A percentile compares a stretch with the other conserved stretches of the same genome.
Evolutionary conservation across 345 rosid species (phyloP).

Genomic region (Arabis alpina): DNA sequence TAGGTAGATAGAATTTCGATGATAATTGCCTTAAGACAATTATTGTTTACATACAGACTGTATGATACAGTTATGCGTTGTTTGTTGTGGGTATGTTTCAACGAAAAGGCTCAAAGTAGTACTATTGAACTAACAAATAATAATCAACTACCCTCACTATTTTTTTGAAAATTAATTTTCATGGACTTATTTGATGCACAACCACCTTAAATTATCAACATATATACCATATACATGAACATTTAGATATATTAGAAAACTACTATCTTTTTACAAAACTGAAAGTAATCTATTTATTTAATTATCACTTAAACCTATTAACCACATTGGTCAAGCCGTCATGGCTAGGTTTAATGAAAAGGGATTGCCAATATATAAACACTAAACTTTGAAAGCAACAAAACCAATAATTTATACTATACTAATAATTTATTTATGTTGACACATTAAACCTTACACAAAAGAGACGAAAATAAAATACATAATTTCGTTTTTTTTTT

Average conservation of each 20-base stretch:
- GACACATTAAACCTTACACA: constrained; percentile 35
- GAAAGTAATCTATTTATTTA: not conserved
- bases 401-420: not conserved
- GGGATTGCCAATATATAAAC: not conserved
- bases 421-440: constrained; percentile 29
- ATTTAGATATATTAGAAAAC: not conserved
- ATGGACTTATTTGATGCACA: not conserved
- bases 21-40: not conserved
- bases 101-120: not conserved
- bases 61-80: constrained; percentile 3
- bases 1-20: constrained; percentile 16
- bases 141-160: not conserved
- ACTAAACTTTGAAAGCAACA: constrained; percentile 1
- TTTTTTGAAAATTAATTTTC: not conserved
- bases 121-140: constrained; percentile 2
- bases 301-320: not conserved
- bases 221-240: not conserved
- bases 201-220: constrained; percentile 4
- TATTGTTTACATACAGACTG: not conserved
- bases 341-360: not conserved
- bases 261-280: not conserved
- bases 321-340: constrained; percentile 2
- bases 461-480: constrained; percentile 34
- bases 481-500: constrained; percentile 35
- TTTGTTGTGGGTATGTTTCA: constrained; percentile 15